A percentile compares a stretch with the other conserved stretches of the same genome.
These are phyloP conservation scores for Hirschfeldia incana DNA, from an alignment of 345 rosid species.

Conservation along the genomic window DNA sequence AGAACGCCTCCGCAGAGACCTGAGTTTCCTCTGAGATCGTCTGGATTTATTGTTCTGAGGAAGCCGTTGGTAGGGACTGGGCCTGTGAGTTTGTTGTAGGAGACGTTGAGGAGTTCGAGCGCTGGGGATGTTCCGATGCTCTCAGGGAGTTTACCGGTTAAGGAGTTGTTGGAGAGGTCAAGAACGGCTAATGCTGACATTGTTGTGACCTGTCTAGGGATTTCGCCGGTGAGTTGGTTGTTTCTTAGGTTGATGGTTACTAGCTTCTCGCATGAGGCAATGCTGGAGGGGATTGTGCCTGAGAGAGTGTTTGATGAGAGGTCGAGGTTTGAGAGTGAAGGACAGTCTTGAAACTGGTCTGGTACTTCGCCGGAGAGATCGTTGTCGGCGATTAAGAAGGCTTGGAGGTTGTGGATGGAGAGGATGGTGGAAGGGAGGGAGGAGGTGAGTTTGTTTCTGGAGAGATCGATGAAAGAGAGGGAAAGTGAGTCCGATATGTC, in stretches of 20 bases:
- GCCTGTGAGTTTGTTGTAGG: conserved; percentile 80
- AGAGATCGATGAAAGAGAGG: conserved; percentile 84
- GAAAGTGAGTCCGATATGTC: conserved; percentile 69
- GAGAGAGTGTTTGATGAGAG: conserved; percentile 71
- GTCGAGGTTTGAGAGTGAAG: conserved; percentile 78
- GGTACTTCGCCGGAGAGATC: conserved; percentile 77
- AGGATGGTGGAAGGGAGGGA: conserved; percentile 77
- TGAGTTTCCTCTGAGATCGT: conserved; percentile 64
- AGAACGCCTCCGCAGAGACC: conserved; percentile 85
- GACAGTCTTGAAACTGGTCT: conserved; percentile 87
- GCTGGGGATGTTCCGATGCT: conserved; percentile 81
- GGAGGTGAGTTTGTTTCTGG: conserved; percentile 61
- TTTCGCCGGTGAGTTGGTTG: conserved; percentile 67
- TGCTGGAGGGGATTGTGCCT: conserved; percentile 78
- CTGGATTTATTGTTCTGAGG: conserved; percentile 74
- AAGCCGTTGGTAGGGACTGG: conserved; percentile 78
- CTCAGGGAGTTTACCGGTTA: conserved; percentile 73
- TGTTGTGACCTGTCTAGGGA: conserved; percentile 64
- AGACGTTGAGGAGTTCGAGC: conserved; percentile 74
- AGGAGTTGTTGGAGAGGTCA: conserved; percentile 83
- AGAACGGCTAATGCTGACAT: conserved; percentile 85
- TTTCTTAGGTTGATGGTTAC: conserved; percentile 66
- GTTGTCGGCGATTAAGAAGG: conserved; percentile 63
- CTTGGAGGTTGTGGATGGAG: conserved; percentile 72
- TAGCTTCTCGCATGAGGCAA: conserved; percentile 79